Conservation (phyloP, 257 asterid species). For the Petrea volubilis region DNA sequence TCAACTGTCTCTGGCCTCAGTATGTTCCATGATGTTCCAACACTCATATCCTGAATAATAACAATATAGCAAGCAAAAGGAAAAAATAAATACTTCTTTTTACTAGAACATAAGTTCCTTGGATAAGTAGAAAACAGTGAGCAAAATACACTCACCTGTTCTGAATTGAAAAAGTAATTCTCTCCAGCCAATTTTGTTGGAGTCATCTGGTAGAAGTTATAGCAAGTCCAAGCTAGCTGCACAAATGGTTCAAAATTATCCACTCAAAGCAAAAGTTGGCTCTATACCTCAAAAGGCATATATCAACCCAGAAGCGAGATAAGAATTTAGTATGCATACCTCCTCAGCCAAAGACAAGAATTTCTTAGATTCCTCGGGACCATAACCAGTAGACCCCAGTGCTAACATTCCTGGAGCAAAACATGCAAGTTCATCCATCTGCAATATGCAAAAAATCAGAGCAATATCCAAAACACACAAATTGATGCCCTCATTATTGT, state of each 20-base stretch:
- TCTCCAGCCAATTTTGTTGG: conserved; percentile 99
- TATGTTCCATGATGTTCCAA: conserved; percentile 99
- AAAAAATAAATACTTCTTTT: not conserved
- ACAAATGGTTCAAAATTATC: conserved; percentile 28
- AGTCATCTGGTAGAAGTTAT: conserved; percentile 94
- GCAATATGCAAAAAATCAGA: conserved; percentile 36
- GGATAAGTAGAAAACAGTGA: conserved; percentile 8
- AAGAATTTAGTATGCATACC: conserved; percentile 45
- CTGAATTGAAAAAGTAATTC: conserved; percentile 81
- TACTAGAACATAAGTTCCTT: not conserved
- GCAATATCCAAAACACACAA: conserved; percentile 12
- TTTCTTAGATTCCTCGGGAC: conserved; percentile 79
- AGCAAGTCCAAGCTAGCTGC: conserved; percentile 99
- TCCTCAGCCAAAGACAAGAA: conserved; percentile 88
- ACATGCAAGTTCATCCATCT: conserved; percentile 99
- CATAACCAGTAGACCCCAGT: conserved; percentile 87
- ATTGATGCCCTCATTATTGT: conserved; percentile 10
- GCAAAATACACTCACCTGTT: conserved; percentile 53
- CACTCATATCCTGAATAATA: conserved; percentile 80
- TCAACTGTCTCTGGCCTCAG: conserved; percentile 99
- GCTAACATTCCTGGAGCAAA: conserved; percentile 99
- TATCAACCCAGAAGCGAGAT: not conserved
- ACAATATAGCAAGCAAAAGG: conserved; percentile 11
- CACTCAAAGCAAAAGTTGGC: conserved; percentile 15
- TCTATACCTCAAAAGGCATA: conserved; percentile 15